Evolutionary conservation across 2,329 filamentous ascomycete species (phyloP).

Genomic region (Aspergillus costaricaensis): DNA sequence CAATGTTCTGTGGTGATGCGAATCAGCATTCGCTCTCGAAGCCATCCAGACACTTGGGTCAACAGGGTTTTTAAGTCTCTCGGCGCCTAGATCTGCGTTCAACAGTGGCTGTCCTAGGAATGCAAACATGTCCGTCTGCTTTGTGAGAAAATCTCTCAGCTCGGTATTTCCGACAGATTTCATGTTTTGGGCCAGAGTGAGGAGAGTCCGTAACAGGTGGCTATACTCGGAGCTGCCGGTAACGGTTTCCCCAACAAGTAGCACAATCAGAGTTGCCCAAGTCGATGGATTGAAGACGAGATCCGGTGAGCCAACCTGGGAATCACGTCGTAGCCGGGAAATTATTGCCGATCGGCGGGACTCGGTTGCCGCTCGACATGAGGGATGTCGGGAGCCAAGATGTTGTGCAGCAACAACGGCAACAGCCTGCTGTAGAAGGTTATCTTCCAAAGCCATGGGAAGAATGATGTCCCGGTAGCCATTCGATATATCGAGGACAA

Average conservation of each 20-base stretch:
- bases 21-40: background rate
- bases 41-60: slow-evolving; percentile 4
- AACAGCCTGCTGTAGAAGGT: slow-evolving; percentile 26
- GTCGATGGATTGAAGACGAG: slow-evolving; percentile 19
- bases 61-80: background rate
- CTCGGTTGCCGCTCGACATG: slow-evolving; percentile 16
- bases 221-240: slow-evolving; percentile 25
- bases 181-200: slow-evolving; percentile 18
- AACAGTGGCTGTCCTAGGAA: background rate
- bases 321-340: slow-evolving; percentile 18
- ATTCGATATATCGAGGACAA: slow-evolving; percentile 32
- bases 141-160: slow-evolving; percentile 14
- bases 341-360: slow-evolving; percentile 19
- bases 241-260: slow-evolving; percentile 29
- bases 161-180: background rate
- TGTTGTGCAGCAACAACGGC: slow-evolving; percentile 27
- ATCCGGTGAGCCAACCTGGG: slow-evolving; percentile 14
- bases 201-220: slow-evolving; percentile 19
- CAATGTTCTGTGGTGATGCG: background rate
- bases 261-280: slow-evolving; percentile 25
- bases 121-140: slow-evolving; percentile 24
- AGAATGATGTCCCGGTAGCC: slow-evolving; percentile 33
- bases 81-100: background rate
- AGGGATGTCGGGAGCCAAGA: slow-evolving; percentile 15
- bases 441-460: slow-evolving; percentile 28